Percentiles rank a stretch among this genome's conserved stretches.
These are phyloP conservation scores for Cryptococcus sp. DNA, from an alignment of 1,284 basidiomycete species.

Conservation along the genomic window DNA sequence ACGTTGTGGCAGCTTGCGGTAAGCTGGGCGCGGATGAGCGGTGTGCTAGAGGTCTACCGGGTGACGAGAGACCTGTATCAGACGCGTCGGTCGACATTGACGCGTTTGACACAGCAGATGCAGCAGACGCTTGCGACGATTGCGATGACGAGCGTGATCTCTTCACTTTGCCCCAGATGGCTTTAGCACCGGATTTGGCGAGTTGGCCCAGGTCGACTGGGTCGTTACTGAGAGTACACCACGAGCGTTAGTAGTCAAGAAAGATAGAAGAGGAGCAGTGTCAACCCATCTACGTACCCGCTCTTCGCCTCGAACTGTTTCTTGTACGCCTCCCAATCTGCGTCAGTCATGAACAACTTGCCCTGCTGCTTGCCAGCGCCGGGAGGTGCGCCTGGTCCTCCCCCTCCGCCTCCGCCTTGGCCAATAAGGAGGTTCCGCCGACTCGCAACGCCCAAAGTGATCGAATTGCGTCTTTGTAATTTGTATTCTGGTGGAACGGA, in stretches of 20 bases:
- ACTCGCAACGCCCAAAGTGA: conserved; percentile 48
- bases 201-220: conserved; percentile 46
- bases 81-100: not conserved
- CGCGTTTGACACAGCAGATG: conserved; percentile 12
- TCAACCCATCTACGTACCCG: conserved; percentile 27
- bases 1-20: too few relatives aligned
- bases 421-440: conserved; percentile 43
- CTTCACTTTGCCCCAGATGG: conserved; percentile 45
- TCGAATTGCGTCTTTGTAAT: conserved; percentile 41
- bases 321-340: conserved; percentile 50
- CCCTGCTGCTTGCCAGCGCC: conserved; percentile 3
- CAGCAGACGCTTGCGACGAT: conserved; percentile 7
- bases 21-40: too few relatives aligned
- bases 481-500: conserved; percentile 39
- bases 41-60: too few relatives aligned
- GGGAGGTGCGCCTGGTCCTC: not conserved
- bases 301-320: conserved; percentile 30
- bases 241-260: not conserved
- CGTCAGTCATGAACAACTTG: conserved; percentile 43
- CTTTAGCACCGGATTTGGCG: conserved; percentile 40
- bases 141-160: conserved; percentile 11
- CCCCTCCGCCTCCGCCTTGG: conserved; percentile 25
- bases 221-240: conserved; percentile 17
- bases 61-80: too few relatives aligned
- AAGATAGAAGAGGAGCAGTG: not conserved